Base-by-base conservation (phyloP, 805 yeast genomes). In the Metschnikowia lochheadii region DNA sequence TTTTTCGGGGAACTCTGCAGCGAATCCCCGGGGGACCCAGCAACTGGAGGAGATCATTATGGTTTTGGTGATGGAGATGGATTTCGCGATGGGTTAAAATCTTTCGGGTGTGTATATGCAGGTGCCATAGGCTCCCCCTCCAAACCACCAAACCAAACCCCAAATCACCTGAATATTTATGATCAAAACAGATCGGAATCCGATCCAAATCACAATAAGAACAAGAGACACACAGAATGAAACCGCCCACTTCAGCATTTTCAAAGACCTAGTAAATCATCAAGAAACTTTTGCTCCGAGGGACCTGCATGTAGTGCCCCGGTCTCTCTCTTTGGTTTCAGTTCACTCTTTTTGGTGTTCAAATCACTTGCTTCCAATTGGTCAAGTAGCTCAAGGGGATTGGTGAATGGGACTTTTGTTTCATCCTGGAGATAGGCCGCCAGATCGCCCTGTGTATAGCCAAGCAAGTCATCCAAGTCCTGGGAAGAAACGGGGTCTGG, bases 21-120 rank as follows among this genome's bases (percentile, higher is more conserved):
- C 95, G 67, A 78, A 87, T 5, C 99, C 99, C 62, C 96, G 82
- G 45, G 98, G 97, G 21, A 92, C 96, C 98, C 99, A 94, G 46
- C 84, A 75, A 44, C 94, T 84, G 26, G 97, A 86, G 37, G 99
- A 89, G 56, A 92, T 85, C 96, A 91, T 90, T 42, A 18, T 15
- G 40, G 39, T 20, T 4, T 44, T 39, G 21, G 34, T 29, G 32
- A 13, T 40, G 43, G 46, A 43, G 40, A 41, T 49, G 53, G 33
- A 38, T 43, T 39, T 49, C 50, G 49, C 49, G 47, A 44, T 39
- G 44, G 37, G 15, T 31, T 44, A 42, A 48, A 35, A 31, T 43
- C 44, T 48, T 34, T 44, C n/a, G 36, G 39, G 18, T 21, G 40
- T 34, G 40, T 14, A 18, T 21, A 13, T 44, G 46, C 46, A 44